phyloP scores from a whole-genome alignment of 2,329 filamentous ascomycete genomes.

The Alternaria angustiovoidea region DNA sequence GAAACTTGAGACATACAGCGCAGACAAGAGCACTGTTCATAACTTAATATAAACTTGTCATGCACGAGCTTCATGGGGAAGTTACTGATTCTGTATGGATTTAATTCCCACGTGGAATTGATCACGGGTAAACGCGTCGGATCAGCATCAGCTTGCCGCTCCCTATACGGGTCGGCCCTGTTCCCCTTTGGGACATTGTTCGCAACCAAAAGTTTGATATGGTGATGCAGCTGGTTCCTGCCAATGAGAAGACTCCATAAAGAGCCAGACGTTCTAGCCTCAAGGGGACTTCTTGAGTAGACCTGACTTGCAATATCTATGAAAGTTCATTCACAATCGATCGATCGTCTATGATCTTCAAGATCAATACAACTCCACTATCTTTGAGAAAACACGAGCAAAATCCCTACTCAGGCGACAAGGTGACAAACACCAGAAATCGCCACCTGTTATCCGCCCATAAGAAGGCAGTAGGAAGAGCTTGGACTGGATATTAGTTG shows the following conservation, averaged over 20 bases:
- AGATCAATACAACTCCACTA: not conserved
- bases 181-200: not conserved
- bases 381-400: not conserved
- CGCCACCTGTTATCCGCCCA: slow-evolving; percentile 13
- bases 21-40: slow-evolving; percentile 2
- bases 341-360: not conserved
- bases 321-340: not conserved
- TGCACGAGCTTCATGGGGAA: slow-evolving; percentile 24
- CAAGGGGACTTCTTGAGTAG: no score
- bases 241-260: not conserved
- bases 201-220: no score
- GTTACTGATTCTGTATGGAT: slow-evolving; percentile 23
- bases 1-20: not conserved
- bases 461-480: slow-evolving; percentile 9
- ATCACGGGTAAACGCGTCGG: slow-evolving; percentile 28
- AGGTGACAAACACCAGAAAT: slow-evolving; percentile 14
- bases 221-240: not conserved
- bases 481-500: slow-evolving; percentile 20
- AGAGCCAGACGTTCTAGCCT: not conserved
- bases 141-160: slow-evolving; percentile 25
- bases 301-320: not conserved
- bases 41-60: slow-evolving; percentile 20
- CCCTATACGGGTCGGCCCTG: slow-evolving; percentile 1
- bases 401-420: not conserved
- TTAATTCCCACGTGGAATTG: slow-evolving; percentile 40